These are phyloP conservation scores for Solanum tacnaense DNA, from an alignment of 257 asterid genomes.

Conservation along the genomic window DNA sequence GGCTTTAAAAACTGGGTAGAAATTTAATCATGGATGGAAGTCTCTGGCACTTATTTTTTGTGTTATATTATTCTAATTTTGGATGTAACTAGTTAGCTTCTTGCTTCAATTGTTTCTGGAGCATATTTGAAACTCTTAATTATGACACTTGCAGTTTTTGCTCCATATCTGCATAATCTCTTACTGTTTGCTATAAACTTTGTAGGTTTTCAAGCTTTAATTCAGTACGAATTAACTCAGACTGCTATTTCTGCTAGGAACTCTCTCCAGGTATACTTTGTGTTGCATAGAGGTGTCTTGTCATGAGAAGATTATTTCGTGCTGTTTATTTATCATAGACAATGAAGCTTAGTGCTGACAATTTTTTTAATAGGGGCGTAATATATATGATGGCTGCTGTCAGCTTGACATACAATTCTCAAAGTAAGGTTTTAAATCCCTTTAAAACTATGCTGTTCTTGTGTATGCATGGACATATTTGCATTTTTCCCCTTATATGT, in stretches of 20 bases:
- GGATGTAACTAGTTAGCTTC: not conserved
- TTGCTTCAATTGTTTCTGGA: not conserved
- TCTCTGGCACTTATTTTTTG: not conserved
- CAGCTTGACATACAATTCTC: conserved; percentile 97
- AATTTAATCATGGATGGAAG: not conserved
- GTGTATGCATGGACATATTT: conserved; percentile 1
- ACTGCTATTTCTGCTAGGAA: conserved; percentile 76
- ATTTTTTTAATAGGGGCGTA: conserved; percentile 58
- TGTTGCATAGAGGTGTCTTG: not conserved
- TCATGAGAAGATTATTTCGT: not conserved
- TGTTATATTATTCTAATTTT: not conserved
- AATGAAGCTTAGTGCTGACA: not conserved
- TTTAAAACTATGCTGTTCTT: not conserved
- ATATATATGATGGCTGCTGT: conserved; percentile 96
- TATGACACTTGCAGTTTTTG: not conserved
- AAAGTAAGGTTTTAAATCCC: conserved; percentile 39
- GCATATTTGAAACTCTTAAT: not conserved
- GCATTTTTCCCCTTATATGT: not conserved
- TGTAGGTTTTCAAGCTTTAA: conserved; percentile 91
- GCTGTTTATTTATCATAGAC: not conserved
- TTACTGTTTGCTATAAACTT: conserved; percentile 5
- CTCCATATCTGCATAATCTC: not conserved
- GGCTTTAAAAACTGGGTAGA: not conserved
- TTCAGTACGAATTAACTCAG: conserved; percentile 70
- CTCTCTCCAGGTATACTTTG: conserved; percentile 61